Conservation (phyloP, 2,329 filamentous ascomycete genomes). For the Thermomyces lanuginosus region DNA sequence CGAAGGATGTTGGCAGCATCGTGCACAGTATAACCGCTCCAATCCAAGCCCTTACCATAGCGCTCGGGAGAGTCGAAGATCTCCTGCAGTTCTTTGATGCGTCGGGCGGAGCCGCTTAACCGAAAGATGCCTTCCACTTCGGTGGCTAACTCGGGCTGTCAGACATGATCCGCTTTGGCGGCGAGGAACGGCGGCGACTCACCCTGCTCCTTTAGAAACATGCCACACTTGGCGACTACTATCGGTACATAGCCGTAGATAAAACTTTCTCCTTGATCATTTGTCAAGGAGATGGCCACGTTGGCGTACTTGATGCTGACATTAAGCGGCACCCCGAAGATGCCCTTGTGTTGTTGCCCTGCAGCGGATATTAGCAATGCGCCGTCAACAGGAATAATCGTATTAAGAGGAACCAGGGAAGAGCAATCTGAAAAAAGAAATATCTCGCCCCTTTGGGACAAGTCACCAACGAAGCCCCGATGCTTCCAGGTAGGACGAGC, state of each 20-base stretch:
- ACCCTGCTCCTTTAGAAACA: constrained; percentile 98
- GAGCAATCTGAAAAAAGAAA: background rate
- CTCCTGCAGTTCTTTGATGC: constrained; percentile 88
- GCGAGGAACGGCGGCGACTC: constrained; percentile 13
- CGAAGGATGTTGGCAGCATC: constrained; percentile 94
- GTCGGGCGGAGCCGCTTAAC: constrained; percentile 86
- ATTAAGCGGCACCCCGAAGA: constrained; percentile 85
- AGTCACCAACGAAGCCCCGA: too few relatives aligned
- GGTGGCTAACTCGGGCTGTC: constrained; percentile 61
- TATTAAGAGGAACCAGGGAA: background rate
- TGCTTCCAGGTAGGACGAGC: constrained; percentile 9
- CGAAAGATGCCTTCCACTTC: constrained; percentile 94
- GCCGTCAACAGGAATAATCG: background rate
- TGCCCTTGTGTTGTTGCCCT: constrained; percentile 46
- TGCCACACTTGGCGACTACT: constrained; percentile 93
- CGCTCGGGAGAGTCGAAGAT: constrained; percentile 88
- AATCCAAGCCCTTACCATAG: constrained; percentile 91
- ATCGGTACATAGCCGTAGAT: constrained; percentile 98
- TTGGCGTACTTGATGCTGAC: constrained; percentile 96
- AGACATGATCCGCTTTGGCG: constrained; percentile 1
- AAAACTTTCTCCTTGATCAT: constrained; percentile 83
- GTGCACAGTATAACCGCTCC: constrained; percentile 95
- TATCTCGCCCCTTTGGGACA: too few relatives aligned
- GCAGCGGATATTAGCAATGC: constrained; percentile 1
- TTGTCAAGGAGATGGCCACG: constrained; percentile 88